Base-by-base conservation (phyloP, 768 basidiomycete genomes). In the Naganishia vaughanmartiniae region DNA sequence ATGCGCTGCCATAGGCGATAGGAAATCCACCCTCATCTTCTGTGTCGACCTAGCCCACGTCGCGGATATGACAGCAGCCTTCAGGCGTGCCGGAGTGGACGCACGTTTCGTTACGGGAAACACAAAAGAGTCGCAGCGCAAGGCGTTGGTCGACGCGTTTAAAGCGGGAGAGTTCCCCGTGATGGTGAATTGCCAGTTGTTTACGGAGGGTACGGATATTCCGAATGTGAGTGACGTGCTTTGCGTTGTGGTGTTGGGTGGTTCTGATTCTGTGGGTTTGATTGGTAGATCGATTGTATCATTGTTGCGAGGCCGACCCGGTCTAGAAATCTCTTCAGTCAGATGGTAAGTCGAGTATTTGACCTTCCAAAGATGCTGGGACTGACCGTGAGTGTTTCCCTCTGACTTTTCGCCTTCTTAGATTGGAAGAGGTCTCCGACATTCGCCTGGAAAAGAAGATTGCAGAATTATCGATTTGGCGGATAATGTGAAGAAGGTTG, bases 121-220 rank as follows among this genome's bases (percentile, higher is more conserved):
- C 30, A 94, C 92, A 0, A 87, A 88, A 30, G 78, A 83, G 2
- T 74, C 76, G 4, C 88, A 91, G 72, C 87, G 94, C 14, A 86
- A 85, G 72, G 83, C 84, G 2, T 82, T 93, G 1, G 81, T 97
- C 4, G 78, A 83, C 4, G 84, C 83, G 1, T 98, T 97, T 81
- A 87, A 85, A 76, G 82, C 83, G 9, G 89, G 90, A 9, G 77
- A 85, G 65, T 96, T 88, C 76, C 92, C 93, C 14, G 90, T 98
- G 0, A 83, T 98, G 31, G 81, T 97, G 55, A 97, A 97, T 76
- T 97, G 93, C 76, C 89, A 70, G 69, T 55, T 96, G 57, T 83
- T 96, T 73, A 95, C 93, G 0, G 93, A 96, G 83, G 93, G 93
- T 4, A 87, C 93, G 24, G 94, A 98, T 83, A 92, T 97, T 65